A percentile compares a stretch with the other conserved stretches of the same genome.
Evolutionary conservation across 163 green algal genomes (phyloP).

Genomic region (Coccomyxa subellipsoidea): DNA sequence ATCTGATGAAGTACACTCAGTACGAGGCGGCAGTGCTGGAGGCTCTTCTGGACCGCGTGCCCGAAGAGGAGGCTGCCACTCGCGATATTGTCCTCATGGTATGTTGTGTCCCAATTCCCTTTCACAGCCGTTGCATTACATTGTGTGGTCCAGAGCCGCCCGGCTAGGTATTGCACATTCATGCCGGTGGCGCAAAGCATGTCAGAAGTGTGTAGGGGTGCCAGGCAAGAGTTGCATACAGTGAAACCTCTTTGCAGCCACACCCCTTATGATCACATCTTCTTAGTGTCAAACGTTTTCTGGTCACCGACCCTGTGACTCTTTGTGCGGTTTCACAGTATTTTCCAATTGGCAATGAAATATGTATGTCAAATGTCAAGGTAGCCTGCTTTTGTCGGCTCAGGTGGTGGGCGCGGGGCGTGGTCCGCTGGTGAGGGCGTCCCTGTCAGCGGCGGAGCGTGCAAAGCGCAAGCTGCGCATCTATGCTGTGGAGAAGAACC

Average conservation of each 20-base stretch:
- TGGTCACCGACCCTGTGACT: too few species aligned
- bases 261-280: too few species aligned
- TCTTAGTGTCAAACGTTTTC: too few species aligned
- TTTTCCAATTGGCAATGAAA: too few species aligned
- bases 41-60: conserved; percentile 54
- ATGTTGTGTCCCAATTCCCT: not conserved
- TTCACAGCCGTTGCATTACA: not conserved
- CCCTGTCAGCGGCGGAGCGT: conserved; percentile 61
- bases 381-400: not conserved
- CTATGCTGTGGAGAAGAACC: conserved; percentile 98
- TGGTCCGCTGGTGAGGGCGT: conserved; percentile 86
- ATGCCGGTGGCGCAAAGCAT: too few species aligned
- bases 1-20: conserved; percentile 88
- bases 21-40: conserved; percentile 79
- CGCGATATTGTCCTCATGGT: conserved; percentile 2
- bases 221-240: too few species aligned
- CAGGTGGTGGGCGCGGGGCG: conserved; percentile 90
- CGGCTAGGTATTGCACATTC: too few species aligned
- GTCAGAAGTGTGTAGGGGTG: too few species aligned
- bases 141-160: too few species aligned
- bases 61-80: not conserved
- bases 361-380: not conserved
- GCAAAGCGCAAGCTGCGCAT: conserved; percentile 51
- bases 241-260: too few species aligned
- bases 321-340: too few species aligned